A percentile compares a stretch with the other conserved stretches of the same genome.
phyloP scores from a whole-genome alignment of 2,329 filamentous ascomycete genomes.

The Chaetomiaceae sp. region DNA sequence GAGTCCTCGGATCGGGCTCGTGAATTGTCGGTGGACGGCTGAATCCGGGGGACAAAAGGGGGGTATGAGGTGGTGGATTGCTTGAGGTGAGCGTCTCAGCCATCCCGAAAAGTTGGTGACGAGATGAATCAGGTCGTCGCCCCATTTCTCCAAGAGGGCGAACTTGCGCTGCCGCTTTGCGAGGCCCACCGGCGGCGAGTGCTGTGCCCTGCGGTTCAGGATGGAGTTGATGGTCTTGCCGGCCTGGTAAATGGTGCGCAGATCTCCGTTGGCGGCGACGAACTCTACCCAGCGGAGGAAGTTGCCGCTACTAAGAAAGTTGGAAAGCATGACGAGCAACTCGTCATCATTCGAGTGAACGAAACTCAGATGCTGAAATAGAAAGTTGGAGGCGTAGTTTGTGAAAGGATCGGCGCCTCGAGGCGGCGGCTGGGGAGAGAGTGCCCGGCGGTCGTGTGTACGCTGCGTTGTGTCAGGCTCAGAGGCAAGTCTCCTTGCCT shows the following conservation, averaged over 20 bases:
- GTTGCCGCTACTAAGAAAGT: slow-evolving; percentile 20
- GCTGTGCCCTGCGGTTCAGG: slow-evolving; percentile 12
- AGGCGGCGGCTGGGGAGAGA: neutral
- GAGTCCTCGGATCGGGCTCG: slow-evolving; percentile 17
- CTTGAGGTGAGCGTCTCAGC: slow-evolving; percentile 14
- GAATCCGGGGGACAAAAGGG: slow-evolving; percentile 28
- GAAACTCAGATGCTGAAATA: slow-evolving; percentile 27
- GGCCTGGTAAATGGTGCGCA: slow-evolving; percentile 25
- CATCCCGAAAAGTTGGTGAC: slow-evolving; percentile 24
- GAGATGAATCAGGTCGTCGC: slow-evolving; percentile 23
- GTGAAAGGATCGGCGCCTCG: slow-evolving; percentile 1
- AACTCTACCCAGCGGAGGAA: slow-evolving; percentile 26
- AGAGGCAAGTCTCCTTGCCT: neutral
- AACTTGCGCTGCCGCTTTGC: slow-evolving; percentile 10
- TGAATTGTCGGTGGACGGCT: slow-evolving; percentile 23
- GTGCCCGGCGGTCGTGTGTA: neutral
- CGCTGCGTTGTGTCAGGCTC: neutral
- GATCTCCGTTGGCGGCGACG: slow-evolving; percentile 15
- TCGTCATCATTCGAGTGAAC: slow-evolving; percentile 14
- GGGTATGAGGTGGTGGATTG: slow-evolving; percentile 27
- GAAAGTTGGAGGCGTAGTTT: slow-evolving; percentile 23
- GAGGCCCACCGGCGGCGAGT: slow-evolving; percentile 7
- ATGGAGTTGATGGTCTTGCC: slow-evolving; percentile 22
- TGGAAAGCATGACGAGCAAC: slow-evolving; percentile 17
- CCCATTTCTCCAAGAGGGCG: slow-evolving; percentile 24